Base-by-base conservation (phyloP, 108 stramenopile genomes). In the Stephanodiscus minutulus region DNA sequence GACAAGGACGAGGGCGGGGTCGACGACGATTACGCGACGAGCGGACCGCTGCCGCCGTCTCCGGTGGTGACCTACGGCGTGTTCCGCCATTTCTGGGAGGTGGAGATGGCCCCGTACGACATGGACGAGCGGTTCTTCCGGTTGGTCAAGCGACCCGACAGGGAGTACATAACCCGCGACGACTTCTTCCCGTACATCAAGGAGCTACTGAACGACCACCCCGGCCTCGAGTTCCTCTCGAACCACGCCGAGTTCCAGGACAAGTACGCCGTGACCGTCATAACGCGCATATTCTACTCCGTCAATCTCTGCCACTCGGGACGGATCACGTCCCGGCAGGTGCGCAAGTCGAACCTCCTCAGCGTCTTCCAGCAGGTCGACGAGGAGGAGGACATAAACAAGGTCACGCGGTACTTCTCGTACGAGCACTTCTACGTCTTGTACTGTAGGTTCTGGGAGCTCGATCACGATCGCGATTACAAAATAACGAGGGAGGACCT, bases 351-450 rank as follows among this genome's bases (percentile, higher is more conserved):
- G 22, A 92, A 95, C 72, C 68, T 98, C 11, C 73, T 94, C 48
- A 82, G 87, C 47, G 91, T 93, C 63, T 96, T 97, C 76, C 76
- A 83, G 35, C 75, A 81, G 46, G 97, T 97, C 18, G 97, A 96
- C 63, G 95, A 94, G 76, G 95, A 98, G 74, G 96, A 96, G 77
- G 97, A 98, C 73, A 98, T 98, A 65, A 98, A 98, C 84, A 96
- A 96, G 83, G 97, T 96, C 25, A 95, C 88, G 24, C 79, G 88
- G 60, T 94, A 91, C 82, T 92, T 95, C 71, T 86, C 83, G 46
- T 98, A 98, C 84, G 98, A 99, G 83, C 97, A 98, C 73, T 99
- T 99, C 62, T 99, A 99, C 66, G 97, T 98, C n/a, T 73, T 98
- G 49, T 99, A 98, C 78, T 98, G 98, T 67, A 87, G 97, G 53